Conservation (phyloP, 2,329 filamentous ascomycete species). For the Bipolaris oryzae region DNA sequence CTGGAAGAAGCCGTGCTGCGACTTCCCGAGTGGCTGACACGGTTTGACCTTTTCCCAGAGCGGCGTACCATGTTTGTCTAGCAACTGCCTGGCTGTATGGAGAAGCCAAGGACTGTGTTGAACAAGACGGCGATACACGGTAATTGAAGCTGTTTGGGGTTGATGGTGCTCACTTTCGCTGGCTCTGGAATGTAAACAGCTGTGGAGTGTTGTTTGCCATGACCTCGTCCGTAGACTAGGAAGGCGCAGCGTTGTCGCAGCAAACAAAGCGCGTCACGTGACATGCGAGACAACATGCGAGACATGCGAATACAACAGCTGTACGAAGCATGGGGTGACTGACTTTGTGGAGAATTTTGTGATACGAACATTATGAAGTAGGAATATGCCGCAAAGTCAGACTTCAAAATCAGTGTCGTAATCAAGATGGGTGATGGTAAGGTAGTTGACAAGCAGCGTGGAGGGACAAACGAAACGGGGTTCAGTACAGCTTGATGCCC, state of each 20-base stretch:
- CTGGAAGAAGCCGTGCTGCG: slow-evolving; percentile 5
- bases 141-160: neutral
- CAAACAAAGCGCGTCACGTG: slow-evolving; percentile 5
- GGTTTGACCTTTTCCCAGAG: slow-evolving; percentile 3
- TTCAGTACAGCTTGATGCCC: neutral
- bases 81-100: neutral
- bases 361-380: neutral
- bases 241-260: slow-evolving; percentile 6
- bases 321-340: no score
- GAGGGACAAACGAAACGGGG: neutral
- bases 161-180: neutral
- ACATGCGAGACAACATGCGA: neutral
- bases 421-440: neutral
- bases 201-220: slow-evolving; percentile 3
- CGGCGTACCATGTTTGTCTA: slow-evolving; percentile 19
- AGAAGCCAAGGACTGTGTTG: neutral
- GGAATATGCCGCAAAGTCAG: no score
- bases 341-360: no score
- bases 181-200: neutral
- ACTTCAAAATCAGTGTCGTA: no score
- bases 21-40: slow-evolving; percentile 4
- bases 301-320: neutral
- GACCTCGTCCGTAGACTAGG: neutral
- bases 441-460: neutral
- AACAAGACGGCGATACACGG: neutral